phyloP scores from a whole-genome alignment of 2,329 filamentous ascomycete species.

The Alternaria rosae region DNA sequence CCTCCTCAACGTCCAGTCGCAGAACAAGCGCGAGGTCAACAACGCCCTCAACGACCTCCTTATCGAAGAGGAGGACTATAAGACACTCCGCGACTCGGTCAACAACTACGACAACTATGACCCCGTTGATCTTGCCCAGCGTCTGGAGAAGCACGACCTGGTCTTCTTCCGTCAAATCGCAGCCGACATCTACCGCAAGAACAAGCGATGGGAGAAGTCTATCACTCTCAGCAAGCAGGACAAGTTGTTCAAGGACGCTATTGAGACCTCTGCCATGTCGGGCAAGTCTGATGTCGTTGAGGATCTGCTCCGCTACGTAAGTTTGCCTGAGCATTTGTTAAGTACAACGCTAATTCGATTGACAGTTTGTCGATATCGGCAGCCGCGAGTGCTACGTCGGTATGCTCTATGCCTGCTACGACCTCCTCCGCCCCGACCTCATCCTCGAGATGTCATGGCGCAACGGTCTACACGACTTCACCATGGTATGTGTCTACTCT shows the following conservation, averaged over 20 bases:
- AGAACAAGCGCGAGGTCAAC: conserved; percentile 99
- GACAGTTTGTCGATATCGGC: conserved; percentile 97
- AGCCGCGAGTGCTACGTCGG: conserved; percentile 99
- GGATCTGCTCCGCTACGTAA: conserved; percentile 94
- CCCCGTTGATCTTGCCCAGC: conserved; percentile 86
- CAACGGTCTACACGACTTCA: conserved; percentile 91
- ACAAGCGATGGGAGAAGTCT: conserved; percentile 99
- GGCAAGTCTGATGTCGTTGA: conserved; percentile 91
- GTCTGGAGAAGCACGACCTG: conserved; percentile 95
- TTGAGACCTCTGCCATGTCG: conserved; percentile 94
- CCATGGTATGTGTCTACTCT: conserved; percentile 67
- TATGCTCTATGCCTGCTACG: conserved; percentile 99
- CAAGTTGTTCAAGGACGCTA: conserved; percentile 99
- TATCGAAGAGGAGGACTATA: conserved; percentile 99
- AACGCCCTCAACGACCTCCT: conserved; percentile 97
- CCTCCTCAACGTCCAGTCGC: conserved; percentile 91
- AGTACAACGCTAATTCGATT: conserved; percentile 43
- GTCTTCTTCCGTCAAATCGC: conserved; percentile 99
- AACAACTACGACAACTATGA: conserved; percentile 99
- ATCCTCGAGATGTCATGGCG: conserved; percentile 98
- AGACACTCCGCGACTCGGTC: conserved; percentile 95
- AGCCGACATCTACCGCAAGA: conserved; percentile 98
- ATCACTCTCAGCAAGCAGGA: conserved; percentile 98
- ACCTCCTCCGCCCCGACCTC: conserved; percentile 90
- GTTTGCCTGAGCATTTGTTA: conserved; percentile 56